Conservation (phyloP, 2,329 filamentous ascomycete species). For the Plectosphaerella cucumerina region DNA sequence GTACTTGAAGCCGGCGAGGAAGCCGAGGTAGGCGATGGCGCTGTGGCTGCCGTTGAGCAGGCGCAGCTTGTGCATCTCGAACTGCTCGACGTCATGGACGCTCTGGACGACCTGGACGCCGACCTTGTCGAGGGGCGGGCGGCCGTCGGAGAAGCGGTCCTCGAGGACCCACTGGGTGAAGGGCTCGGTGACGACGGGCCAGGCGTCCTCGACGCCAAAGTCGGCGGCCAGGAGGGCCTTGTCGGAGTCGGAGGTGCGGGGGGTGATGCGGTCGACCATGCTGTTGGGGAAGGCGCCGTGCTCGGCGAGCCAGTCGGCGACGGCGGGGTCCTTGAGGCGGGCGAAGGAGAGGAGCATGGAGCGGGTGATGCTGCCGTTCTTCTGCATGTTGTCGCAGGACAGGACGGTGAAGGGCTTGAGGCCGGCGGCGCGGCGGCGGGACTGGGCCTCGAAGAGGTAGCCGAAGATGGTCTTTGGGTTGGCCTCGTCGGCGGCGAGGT, state of each 20-base stretch:
- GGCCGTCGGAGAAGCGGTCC: slow-evolving; percentile 46
- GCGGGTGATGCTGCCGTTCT: slow-evolving; percentile 49
- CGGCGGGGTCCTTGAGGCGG: slow-evolving; percentile 36
- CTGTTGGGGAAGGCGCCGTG: slow-evolving; percentile 48
- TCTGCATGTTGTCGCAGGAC: slow-evolving; percentile 55
- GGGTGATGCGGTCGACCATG: slow-evolving; percentile 54
- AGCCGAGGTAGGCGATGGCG: slow-evolving; percentile 45
- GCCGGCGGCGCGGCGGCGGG: slow-evolving; percentile 37
- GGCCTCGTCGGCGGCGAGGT: slow-evolving; percentile 37
- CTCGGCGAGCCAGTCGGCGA: slow-evolving; percentile 44
- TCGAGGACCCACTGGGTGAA: slow-evolving; percentile 54
- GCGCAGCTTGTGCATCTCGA: slow-evolving; percentile 53
- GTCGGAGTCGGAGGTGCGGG: slow-evolving; percentile 41
- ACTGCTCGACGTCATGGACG: slow-evolving; percentile 48
- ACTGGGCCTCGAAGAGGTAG: slow-evolving; percentile 47
- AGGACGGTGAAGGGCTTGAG: slow-evolving; percentile 50
- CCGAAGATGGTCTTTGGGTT: slow-evolving; percentile 44
- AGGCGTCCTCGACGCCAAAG: slow-evolving; percentile 44
- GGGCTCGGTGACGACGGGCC: slow-evolving; percentile 52
- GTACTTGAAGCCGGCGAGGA: slow-evolving; percentile 48
- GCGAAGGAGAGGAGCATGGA: slow-evolving; percentile 48
- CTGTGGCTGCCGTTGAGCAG: slow-evolving; percentile 51
- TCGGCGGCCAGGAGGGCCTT: slow-evolving; percentile 36
- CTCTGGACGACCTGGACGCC: slow-evolving; percentile 48
- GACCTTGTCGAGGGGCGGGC: slow-evolving; percentile 47